These are phyloP conservation scores for Fusarium floridanum DNA, from an alignment of 2,329 filamentous ascomycete genomes.

Conservation along the genomic window DNA sequence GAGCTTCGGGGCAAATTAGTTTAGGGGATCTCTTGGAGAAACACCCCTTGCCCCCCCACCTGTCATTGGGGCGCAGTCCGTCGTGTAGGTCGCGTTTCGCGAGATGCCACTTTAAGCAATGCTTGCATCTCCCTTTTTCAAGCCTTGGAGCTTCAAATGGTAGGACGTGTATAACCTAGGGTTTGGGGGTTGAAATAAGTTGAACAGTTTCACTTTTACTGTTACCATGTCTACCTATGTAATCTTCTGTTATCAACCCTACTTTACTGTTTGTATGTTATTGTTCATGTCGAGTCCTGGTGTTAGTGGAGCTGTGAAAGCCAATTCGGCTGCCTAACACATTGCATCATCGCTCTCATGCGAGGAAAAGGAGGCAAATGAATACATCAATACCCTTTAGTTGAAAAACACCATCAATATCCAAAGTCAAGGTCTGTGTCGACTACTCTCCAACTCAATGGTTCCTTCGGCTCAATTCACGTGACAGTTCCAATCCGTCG, in stretches of 20 bases:
- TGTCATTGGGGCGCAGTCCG: slow-evolving; percentile 35
- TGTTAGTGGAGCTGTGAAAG: background rate
- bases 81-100: slow-evolving; percentile 15
- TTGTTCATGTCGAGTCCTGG: background rate
- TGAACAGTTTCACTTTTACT: background rate
- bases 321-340: background rate
- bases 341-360: background rate
- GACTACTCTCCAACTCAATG: background rate
- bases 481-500: slow-evolving; percentile 37
- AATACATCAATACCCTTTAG: background rate
- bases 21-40: slow-evolving; percentile 18
- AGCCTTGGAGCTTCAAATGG: background rate
- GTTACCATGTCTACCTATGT: background rate
- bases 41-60: slow-evolving; percentile 32
- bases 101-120: slow-evolving; percentile 11
- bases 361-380: background rate
- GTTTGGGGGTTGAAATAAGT: background rate
- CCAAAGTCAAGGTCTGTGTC: background rate
- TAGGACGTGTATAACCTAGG: background rate
- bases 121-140: background rate
- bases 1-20: slow-evolving; percentile 12
- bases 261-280: background rate
- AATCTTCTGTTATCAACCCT: background rate
- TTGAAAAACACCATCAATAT: background rate
- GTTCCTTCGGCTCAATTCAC: slow-evolving; percentile 25